Evolutionary conservation across 2,329 filamentous ascomycete genomes (phyloP), one percentile per base, ranked within the genome.

Genomic region (Leptographium radiaticola): DNA sequence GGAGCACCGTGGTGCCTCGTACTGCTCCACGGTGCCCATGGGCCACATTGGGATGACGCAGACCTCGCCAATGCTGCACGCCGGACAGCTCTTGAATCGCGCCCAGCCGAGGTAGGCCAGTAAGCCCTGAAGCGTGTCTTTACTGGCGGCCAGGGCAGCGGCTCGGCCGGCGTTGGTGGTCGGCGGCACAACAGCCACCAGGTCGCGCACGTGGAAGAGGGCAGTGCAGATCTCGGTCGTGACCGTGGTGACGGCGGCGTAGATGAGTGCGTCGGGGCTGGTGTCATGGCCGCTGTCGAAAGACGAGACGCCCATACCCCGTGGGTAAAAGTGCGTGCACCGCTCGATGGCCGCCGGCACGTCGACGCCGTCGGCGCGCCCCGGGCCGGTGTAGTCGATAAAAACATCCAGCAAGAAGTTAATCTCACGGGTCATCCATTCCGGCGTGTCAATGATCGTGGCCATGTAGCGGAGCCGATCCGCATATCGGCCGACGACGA

Each of bases 81-180:
- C 16, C 8, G 31, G 16, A 48, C 45, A 36, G 16, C 31, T 15
- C 45, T 48, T 48, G 31, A 48, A 48, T 1, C 33, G 45, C 4
- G 45, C 45, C 56, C 56, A 56, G 45, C 53, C 56, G 9, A 58
- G 53, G 6, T 53, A 49, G 1, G 39, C 31, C 6, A 56, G 44
- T 6, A 58, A 49, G 30, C 36, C 34, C 40, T 48, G 16, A 12
- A 42, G 18, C 10, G 33, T 46, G 6, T 38, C 3, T 13, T 20
- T 18, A 1, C 39, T 30, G 25, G 12, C 39, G 9, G 49, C 30
- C 39, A 45, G 43, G 2, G 43, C 43, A 8, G 43, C 25, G 11
- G 25, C 25, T 1, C 16, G 31, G 2, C 13, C 10, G 31, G 31
- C 16, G 10, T 20, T 8, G n/a, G 9, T 16, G 2, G 6, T 2